Base-by-base conservation (phyloP, 805 yeast species). In the Wickerhamiella brachini region DNA sequence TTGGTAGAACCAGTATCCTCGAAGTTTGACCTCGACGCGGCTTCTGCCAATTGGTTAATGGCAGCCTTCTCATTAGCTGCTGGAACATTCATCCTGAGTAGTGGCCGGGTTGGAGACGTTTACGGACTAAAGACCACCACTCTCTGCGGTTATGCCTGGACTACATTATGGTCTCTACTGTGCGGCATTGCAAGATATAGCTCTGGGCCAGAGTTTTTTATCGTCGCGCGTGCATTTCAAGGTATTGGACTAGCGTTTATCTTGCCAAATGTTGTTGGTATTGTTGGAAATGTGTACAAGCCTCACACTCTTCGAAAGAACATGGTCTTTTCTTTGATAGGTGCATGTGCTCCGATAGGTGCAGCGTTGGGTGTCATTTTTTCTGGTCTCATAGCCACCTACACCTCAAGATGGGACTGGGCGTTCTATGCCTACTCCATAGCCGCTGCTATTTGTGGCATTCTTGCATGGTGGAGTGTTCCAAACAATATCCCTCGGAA, bases 31-130 rank as follows among this genome's bases (percentile, higher is more conserved):
- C 57, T 64, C 22, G 55, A 54, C 1, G 44, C 49, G 24, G 53
- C 62, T 8, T 58, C 61, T 3, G 70, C 70, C 7, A 63, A 68
- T 47, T 81, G 94, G 93, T 77, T 78, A 59, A 73, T 79, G 72
- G 86, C 88, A 1, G 75, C 85, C 1, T 82, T 78, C 61, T 78
- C 87, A 0, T 65, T 84, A 50, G 80, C 85, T 0, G 77, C 81
- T 5, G 90, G 90, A 9, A 80, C 90, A 0, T 80, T 83, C 55
- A 83, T 84, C 48, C 64, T 84, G 26, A 70, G 80, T 3, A 75
- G 83, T 43, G 93, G 93, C 12, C 72, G 80, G 49, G 61, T 82
- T 49, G 93, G 94, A 34, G 94, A 84, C 59, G 67, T 83, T 9
- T 77, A 76, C 56, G 93, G 93, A 0, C 69, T 81, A 48, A 79